Evolutionary conservation across 495 filamentous ascomycete species (phyloP), one percentile per base, ranked within the genome.

Genomic region (Penicillium tannophilum): DNA sequence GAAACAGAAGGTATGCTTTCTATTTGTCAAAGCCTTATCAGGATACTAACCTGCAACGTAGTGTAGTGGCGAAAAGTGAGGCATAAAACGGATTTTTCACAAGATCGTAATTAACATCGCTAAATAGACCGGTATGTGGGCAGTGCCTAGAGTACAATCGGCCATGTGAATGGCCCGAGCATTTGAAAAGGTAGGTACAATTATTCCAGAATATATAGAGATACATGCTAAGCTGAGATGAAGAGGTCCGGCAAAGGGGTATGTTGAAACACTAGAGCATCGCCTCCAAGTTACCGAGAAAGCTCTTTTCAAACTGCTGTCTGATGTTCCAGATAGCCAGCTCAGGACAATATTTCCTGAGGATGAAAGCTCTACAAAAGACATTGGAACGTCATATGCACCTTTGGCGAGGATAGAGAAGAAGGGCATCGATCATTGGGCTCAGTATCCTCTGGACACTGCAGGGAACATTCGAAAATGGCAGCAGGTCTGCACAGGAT

Each of bases 231-330:
- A 65, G 5, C 6, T 26, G 26, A 3, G 24, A 23, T 45, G 3
- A 35, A 76, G 75, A 26, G 74, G 75, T 2, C 75, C 75, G 31
- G 65, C 72, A 31, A 78, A 76, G 46, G 75, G 74, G 9, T 73
- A 78, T 55, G 63, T 74, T 17, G 75, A 78, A 61, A 65, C 69
- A 26, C 51, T 78, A 12, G 74, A 78, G 42, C 66, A 72, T 26
- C 66, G 75, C 35, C 68, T 78, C 1, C 71, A 72, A 30, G 62
- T 76, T 26, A 78, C 74, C 1, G 75, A 78, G 54, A 63, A 56
- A 24, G 62, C 66, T 5, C 60, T 78, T 9, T 52, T 78, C 12
- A 63, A 59, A n/a, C 23, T 75, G 12, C 61, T 78, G 1, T 59
- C 70, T 6, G 68, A 70, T 12, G 58, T 72, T 19, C 64, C 73